Conservation (phyloP, 1,284 basidiomycete genomes). For the Austropuccinia psidii region DNA sequence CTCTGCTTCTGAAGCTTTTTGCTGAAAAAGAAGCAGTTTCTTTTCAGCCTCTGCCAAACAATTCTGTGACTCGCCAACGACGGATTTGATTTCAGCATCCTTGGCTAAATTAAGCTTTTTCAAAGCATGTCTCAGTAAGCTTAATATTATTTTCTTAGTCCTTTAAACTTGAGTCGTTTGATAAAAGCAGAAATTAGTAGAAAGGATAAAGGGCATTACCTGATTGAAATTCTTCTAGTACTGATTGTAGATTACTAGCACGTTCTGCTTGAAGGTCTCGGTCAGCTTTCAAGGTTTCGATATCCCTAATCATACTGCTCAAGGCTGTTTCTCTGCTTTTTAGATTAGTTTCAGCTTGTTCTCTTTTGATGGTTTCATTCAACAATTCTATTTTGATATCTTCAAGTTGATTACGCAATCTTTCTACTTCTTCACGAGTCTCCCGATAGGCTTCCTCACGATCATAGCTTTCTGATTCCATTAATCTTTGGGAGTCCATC, state of each 20-base stretch:
- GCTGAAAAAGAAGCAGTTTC: constrained; percentile 73
- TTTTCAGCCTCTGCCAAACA: constrained; percentile 64
- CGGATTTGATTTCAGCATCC: constrained; percentile 57
- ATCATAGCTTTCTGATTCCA: constrained; percentile 59
- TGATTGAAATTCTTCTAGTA: constrained; percentile 87
- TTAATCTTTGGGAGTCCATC: constrained; percentile 50
- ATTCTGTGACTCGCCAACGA: constrained; percentile 71
- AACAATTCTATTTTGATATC: constrained; percentile 74
- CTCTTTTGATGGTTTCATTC: constrained; percentile 64
- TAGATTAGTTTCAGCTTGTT: constrained; percentile 58
- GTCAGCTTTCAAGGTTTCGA: constrained; percentile 55
- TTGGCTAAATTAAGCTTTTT: constrained; percentile 48
- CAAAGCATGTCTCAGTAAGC: constrained; percentile 25
- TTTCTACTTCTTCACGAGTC: constrained; percentile 70
- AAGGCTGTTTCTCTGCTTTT: constrained; percentile 61
- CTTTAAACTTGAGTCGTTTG: too few relatives aligned
- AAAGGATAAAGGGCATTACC: constrained; percentile 62
- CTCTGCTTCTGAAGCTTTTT: constrained; percentile 76
- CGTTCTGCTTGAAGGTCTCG: constrained; percentile 66
- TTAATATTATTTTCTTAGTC: neutral
- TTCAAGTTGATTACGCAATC: constrained; percentile 70
- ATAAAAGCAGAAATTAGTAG: neutral
- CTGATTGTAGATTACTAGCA: constrained; percentile 75
- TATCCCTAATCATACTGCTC: constrained; percentile 58
- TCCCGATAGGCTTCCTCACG: constrained; percentile 75